Evolutionary conservation across 1,284 basidiomycete genomes (phyloP).

Genomic region (Ceratobasidium sp.): DNA sequence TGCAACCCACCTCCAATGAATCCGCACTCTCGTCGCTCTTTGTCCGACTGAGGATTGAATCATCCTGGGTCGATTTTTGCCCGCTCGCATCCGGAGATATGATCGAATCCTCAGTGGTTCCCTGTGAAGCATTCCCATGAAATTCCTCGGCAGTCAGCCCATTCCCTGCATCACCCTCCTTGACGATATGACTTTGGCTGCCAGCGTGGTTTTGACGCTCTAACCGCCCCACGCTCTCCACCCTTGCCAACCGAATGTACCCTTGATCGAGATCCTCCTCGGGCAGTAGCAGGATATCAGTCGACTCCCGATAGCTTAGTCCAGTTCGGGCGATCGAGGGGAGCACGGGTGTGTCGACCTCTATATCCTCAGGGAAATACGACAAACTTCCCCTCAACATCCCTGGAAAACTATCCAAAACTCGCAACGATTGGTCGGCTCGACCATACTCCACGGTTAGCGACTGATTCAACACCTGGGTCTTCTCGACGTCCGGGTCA

Average conservation of each 20-base stretch:
- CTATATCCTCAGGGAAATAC: slow-evolving; percentile 31
- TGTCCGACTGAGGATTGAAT: background rate
- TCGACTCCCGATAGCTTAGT: slow-evolving; percentile 10
- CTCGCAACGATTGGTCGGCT: slow-evolving; percentile 10
- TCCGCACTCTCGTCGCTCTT: slow-evolving; percentile 1
- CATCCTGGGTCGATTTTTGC: background rate
- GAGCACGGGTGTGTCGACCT: slow-evolving; percentile 13
- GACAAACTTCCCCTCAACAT: slow-evolving; percentile 30
- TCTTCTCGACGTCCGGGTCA: background rate
- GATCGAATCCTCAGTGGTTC: slow-evolving; percentile 23
- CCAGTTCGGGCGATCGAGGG: background rate
- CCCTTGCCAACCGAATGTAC: slow-evolving; percentile 7
- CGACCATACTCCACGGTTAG: slow-evolving; percentile 24
- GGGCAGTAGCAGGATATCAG: slow-evolving; percentile 15
- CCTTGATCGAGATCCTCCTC: slow-evolving; percentile 3
- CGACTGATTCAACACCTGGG: slow-evolving; percentile 4
- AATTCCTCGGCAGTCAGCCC: background rate
- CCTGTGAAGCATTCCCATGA: background rate
- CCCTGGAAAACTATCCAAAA: slow-evolving; percentile 18
- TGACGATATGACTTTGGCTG: background rate
- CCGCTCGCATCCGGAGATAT: slow-evolving; percentile 10
- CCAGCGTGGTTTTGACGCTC: background rate
- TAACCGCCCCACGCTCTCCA: background rate
- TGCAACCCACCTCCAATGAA: slow-evolving; percentile 8
- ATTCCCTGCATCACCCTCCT: background rate